phyloP scores from a whole-genome alignment of 495 filamentous ascomycete genomes.

The Xylaria grammica region DNA sequence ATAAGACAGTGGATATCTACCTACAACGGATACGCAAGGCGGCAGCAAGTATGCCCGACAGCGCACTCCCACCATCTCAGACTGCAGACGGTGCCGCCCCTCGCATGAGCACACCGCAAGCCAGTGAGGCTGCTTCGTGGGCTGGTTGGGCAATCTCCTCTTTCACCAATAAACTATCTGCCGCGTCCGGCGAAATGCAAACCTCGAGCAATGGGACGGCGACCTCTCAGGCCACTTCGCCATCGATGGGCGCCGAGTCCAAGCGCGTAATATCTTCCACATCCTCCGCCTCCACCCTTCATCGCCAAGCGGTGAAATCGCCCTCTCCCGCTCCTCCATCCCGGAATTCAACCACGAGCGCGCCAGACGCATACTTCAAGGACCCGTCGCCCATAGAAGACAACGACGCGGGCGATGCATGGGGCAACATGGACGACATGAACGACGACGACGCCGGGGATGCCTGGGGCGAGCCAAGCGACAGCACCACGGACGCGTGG shows the following conservation, averaged over 20 bases:
- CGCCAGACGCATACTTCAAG: conserved; percentile 50
- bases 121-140: conserved; percentile 68
- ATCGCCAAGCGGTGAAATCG: conserved; percentile 58
- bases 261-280: conserved; percentile 38
- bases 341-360: conserved; percentile 49
- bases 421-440: conserved; percentile 71
- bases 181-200: conserved; percentile 85
- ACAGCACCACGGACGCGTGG: conserved; percentile 41
- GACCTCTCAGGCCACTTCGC: conserved; percentile 15
- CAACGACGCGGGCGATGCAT: conserved; percentile 67
- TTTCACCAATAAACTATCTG: conserved; percentile 92
- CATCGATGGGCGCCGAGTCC: conserved; percentile 27
- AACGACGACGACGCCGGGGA: conserved; percentile 63
- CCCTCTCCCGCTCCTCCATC: conserved; percentile 48
- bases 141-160: conserved; percentile 97
- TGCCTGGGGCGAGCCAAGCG: conserved; percentile 50
- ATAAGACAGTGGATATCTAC: conserved; percentile 89
- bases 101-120: conserved; percentile 76
- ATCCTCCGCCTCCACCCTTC: conserved; percentile 58
- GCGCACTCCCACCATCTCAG: conserved; percentile 57
- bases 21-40: conserved; percentile 82
- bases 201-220: conserved; percentile 30
- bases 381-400: conserved; percentile 52
- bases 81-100: conserved; percentile 56
- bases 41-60: conserved; percentile 78